Evolutionary conservation across 192 early-diverging fungal genomes (phyloP).

Genomic region (Globomyces pollinis-pini): DNA sequence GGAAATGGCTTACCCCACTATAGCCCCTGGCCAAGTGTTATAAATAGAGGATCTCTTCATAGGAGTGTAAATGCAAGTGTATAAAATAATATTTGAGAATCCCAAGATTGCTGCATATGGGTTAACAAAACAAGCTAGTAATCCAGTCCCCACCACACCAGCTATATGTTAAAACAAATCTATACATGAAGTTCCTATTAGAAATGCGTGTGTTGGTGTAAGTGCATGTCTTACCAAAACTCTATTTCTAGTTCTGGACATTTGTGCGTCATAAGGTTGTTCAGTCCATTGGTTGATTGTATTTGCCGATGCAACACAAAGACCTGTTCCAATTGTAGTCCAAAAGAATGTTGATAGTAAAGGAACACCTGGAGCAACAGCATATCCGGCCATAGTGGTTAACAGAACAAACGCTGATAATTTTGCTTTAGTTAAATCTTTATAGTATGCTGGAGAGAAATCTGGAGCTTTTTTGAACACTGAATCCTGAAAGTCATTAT

Average conservation of each 20-base stretch:
- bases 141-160: slow-evolving; percentile 56
- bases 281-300: slow-evolving; percentile 96
- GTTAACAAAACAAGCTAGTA: slow-evolving; percentile 73
- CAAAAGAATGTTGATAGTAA: slow-evolving; percentile 58
- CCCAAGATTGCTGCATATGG: slow-evolving; percentile 78
- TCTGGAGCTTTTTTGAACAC: too few species aligned
- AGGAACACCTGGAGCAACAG: slow-evolving; percentile 70
- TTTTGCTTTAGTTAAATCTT: slow-evolving; percentile 77
- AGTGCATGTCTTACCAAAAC: slow-evolving; percentile 59
- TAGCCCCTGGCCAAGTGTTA: slow-evolving; percentile 93
- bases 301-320: slow-evolving; percentile 87
- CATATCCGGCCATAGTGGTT: slow-evolving; percentile 92
- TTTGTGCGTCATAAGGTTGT: slow-evolving; percentile 92
- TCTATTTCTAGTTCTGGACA: slow-evolving; percentile 85
- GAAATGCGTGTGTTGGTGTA: slow-evolving; percentile 68
- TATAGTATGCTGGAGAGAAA: slow-evolving; percentile 44
- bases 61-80: slow-evolving; percentile 83
- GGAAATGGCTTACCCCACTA: slow-evolving; percentile 53
- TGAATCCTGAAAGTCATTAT: too few species aligned
- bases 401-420: slow-evolving; percentile 84
- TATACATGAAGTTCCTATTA: slow-evolving; percentile 64
- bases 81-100: slow-evolving; percentile 78
- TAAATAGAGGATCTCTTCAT: slow-evolving; percentile 86
- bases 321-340: slow-evolving; percentile 75
- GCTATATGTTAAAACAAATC: too few species aligned